These are phyloP conservation scores for Prunus campanulata DNA, from an alignment of 306 rosid genomes.

Conservation along the genomic window DNA sequence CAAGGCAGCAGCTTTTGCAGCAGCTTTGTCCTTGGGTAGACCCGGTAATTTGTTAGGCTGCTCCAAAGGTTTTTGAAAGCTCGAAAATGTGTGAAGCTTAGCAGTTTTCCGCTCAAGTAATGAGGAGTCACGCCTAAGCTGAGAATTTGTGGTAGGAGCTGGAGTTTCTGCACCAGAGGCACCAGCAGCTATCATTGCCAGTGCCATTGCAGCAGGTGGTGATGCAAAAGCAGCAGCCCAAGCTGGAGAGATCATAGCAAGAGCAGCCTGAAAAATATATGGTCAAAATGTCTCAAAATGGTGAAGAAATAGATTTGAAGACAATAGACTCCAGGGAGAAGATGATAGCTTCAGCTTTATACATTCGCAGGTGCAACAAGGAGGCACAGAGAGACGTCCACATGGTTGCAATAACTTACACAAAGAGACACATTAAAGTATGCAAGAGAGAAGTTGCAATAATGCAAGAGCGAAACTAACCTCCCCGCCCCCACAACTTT, in stretches of 20 bases:
- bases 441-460: background rate
- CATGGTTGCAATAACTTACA: background rate
- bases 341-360: background rate
- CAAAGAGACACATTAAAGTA: background rate
- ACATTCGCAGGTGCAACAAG: background rate
- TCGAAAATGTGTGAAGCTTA: constrained; percentile 84
- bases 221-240: constrained; percentile 99
- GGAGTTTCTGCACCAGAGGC: constrained; percentile 81
- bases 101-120: constrained; percentile 75
- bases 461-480: background rate
- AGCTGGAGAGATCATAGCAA: constrained; percentile 81
- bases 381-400: background rate
- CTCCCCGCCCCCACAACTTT: background rate
- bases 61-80: constrained; percentile 85
- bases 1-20: constrained; percentile 91
- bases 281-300: background rate
- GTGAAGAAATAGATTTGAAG: background rate
- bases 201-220: constrained; percentile 98
- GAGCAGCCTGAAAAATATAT: constrained; percentile 72
- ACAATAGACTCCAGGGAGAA: background rate
- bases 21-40: constrained; percentile 86
- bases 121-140: constrained; percentile 82
- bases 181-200: constrained; percentile 99
- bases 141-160: constrained; percentile 50
- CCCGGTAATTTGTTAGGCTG: constrained; percentile 53